These are phyloP conservation scores for Phalaenopsis aphrodite DNA, from an alignment of 106 monocot species.

Conservation along the genomic window DNA sequence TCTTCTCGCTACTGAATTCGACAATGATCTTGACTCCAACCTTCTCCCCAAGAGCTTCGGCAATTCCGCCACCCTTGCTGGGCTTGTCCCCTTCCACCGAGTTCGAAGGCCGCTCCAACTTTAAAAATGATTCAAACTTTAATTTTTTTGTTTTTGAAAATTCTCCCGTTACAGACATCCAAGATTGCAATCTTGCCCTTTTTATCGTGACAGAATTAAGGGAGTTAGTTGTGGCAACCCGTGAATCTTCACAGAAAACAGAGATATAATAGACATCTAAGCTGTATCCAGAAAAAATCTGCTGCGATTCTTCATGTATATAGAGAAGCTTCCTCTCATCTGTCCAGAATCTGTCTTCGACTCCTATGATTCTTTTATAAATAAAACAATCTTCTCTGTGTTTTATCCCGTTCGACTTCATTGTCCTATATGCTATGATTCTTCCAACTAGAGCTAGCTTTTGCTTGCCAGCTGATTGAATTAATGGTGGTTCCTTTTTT, in stretches of 20 bases:
- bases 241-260: conserved; percentile 63
- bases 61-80: no score
- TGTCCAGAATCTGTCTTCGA: conserved; percentile 54
- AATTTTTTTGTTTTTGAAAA: no score
- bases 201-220: no score
- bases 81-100: no score
- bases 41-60: no score
- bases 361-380: conserved; percentile 50
- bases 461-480: not conserved
- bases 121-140: no score
- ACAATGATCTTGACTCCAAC: no score
- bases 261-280: conserved; percentile 59
- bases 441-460: conserved; percentile 5
- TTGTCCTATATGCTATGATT: not conserved
- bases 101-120: no score
- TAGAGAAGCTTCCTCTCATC: conserved; percentile 77
- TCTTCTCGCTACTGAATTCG: no score
- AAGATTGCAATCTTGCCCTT: no score
- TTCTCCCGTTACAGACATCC: no score
- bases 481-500: not conserved
- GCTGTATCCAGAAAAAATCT: conserved; percentile 67
- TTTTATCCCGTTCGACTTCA: not conserved
- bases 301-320: conserved; percentile 72
- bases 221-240: conserved; percentile 32
- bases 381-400: conserved; percentile 21